phyloP scores from a whole-genome alignment of 306 rosid species.

The Quercus agrifolia region DNA sequence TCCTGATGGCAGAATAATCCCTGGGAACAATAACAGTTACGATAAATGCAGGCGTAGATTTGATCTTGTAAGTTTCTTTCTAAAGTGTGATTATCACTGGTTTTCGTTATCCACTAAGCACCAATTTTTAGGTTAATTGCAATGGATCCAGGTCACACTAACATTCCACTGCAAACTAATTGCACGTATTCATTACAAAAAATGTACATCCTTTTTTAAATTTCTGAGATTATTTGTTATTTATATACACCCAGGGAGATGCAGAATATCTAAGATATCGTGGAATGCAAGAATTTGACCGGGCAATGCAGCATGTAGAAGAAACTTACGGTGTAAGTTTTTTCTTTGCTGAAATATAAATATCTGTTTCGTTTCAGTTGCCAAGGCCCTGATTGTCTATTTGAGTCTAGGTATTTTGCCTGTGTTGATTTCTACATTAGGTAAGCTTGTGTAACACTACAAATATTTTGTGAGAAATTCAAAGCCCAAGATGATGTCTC shows the following conservation, averaged over 20 bases:
- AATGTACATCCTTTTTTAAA: neutral
- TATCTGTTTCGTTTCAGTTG: neutral
- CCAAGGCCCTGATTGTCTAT: neutral
- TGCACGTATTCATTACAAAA: neutral
- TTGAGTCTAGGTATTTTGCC: neutral
- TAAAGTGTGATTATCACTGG: neutral
- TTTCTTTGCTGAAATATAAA: neutral
- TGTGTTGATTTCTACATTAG: neutral
- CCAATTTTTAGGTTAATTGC: neutral
- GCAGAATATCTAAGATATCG: conserved; percentile 72
- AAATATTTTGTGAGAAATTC: neutral
- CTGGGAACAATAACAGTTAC: conserved; percentile 68
- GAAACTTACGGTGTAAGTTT: conserved; percentile 76
- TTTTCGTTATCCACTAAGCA: neutral
- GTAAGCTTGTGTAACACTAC: neutral
- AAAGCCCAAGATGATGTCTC: neutral
- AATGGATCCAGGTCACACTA: neutral
- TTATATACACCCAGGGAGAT: conserved; percentile 62
- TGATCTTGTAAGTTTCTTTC: conserved; percentile 68
- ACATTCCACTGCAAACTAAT: neutral
- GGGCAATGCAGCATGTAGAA: conserved; percentile 95
- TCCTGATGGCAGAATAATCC: conserved; percentile 54
- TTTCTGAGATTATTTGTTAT: neutral
- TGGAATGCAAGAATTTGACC: conserved; percentile 97
- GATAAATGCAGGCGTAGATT: conserved; percentile 98